Conservation (phyloP, 2,329 filamentous ascomycete genomes). For the Fusarium xyrophilum region DNA sequence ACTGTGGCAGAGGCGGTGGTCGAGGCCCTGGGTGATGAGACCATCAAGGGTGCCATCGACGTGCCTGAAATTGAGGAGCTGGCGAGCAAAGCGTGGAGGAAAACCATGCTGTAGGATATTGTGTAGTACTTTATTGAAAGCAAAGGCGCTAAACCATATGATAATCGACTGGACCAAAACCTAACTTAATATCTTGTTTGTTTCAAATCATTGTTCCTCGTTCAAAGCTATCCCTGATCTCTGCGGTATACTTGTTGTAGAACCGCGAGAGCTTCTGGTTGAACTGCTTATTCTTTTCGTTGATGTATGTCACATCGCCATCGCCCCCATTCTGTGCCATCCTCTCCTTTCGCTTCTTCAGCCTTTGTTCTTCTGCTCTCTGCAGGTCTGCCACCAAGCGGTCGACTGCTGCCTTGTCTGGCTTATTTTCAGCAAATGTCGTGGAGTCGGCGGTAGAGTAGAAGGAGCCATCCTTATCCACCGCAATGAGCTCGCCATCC, state of each 20-base stretch:
- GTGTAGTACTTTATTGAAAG: constrained; percentile 24
- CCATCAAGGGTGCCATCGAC: constrained; percentile 77
- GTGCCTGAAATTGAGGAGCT: constrained; percentile 80
- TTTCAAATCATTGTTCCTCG: constrained; percentile 90
- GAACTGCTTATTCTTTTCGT: constrained; percentile 99
- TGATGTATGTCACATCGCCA: constrained; percentile 96
- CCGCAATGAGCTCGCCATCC: constrained; percentile 89
- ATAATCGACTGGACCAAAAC: constrained; percentile 29
- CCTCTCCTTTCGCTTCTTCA: constrained; percentile 86
- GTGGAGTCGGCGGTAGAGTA: constrained; percentile 88
- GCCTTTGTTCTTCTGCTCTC: constrained; percentile 83
- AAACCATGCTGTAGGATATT: constrained; percentile 75
- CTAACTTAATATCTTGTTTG: constrained; percentile 15
- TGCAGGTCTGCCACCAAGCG: constrained; percentile 83
- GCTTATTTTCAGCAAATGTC: constrained; percentile 82
- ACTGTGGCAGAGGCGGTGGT: constrained; percentile 87
- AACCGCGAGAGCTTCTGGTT: constrained; percentile 96
- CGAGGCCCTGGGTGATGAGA: constrained; percentile 79
- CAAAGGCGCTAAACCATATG: constrained; percentile 47
- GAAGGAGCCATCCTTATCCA: constrained; percentile 89
- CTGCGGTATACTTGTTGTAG: constrained; percentile 98
- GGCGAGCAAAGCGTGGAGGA: constrained; percentile 85
- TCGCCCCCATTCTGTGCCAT: constrained; percentile 81
- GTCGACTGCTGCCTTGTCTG: constrained; percentile 86
- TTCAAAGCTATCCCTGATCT: constrained; percentile 98